Evolutionary conservation across 2,329 filamentous ascomycete genomes (phyloP).

Genomic region (Nigrograna mackinnonii): DNA sequence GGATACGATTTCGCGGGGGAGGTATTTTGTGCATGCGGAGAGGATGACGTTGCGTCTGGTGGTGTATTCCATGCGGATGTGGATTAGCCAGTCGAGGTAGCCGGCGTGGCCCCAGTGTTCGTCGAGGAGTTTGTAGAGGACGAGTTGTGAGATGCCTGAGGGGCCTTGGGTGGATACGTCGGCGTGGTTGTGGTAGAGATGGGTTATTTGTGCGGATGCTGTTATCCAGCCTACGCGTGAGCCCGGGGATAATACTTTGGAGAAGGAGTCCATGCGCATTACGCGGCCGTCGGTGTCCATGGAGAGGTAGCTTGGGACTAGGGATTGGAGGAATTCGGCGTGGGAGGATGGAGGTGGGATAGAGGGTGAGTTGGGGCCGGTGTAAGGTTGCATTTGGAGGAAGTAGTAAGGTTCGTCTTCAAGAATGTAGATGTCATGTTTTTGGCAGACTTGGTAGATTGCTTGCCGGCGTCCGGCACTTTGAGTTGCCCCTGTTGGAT

Average conservation of each 20-base stretch:
- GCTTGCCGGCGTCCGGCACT: conserved; percentile 66
- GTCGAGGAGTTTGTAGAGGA: conserved; percentile 87
- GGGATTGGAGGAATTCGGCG: conserved; percentile 71
- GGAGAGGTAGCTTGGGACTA: conserved; percentile 76
- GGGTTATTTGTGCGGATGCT: conserved; percentile 79
- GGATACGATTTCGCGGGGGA: conserved; percentile 74
- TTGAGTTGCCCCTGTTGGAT: conserved; percentile 87
- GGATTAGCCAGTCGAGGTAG: conserved; percentile 87
- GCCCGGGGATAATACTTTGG: conserved; percentile 85
- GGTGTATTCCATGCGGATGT: conserved; percentile 81
- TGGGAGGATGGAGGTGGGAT: conserved; percentile 63
- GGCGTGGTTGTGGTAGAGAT: conserved; percentile 79
- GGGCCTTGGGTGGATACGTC: conserved; percentile 87
- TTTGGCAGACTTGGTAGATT: conserved; percentile 77
- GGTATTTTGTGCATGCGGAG: conserved; percentile 74
- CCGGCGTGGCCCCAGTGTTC: conserved; percentile 92
- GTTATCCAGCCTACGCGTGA: conserved; percentile 88
- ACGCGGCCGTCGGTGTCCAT: conserved; percentile 87
- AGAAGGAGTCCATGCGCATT: conserved; percentile 89
- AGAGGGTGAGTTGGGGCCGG: conserved; percentile 54
- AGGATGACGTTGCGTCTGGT: conserved; percentile 76
- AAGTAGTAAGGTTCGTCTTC: conserved; percentile 97
- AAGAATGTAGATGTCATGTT: conserved; percentile 84
- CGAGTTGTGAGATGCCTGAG: conserved; percentile 79
- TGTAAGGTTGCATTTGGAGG: conserved; percentile 82